Conservation (phyloP, 2,329 filamentous ascomycete genomes). For the Colletotrichum spaethianum region DNA sequence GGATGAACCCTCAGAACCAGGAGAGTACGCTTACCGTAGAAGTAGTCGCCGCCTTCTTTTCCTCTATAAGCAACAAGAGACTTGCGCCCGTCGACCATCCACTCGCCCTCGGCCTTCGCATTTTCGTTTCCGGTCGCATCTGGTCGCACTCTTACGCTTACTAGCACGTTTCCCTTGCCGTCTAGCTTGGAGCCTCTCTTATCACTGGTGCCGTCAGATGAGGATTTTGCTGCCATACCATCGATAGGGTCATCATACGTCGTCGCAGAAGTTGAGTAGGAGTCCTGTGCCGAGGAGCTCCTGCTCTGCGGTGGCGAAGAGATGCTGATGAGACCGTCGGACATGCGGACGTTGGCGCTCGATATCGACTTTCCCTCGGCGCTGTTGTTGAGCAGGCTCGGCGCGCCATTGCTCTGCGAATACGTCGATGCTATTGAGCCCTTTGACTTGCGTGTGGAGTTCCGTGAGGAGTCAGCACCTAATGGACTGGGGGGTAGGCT, state of each 20-base stretch:
- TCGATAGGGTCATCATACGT: constrained; percentile 87
- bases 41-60: constrained; percentile 92
- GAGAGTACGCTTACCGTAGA: constrained; percentile 76
- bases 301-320: constrained; percentile 90
- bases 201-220: constrained; percentile 49
- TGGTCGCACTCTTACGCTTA: constrained; percentile 93
- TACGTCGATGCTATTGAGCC: constrained; percentile 69
- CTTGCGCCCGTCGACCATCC: constrained; percentile 90
- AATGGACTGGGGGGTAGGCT: constrained; percentile 76
- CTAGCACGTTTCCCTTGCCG: constrained; percentile 92
- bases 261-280: constrained; percentile 90
- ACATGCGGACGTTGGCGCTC: constrained; percentile 74
- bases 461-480: constrained; percentile 64
- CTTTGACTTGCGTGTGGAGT: constrained; percentile 65
- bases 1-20: constrained; percentile 10
- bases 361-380: constrained; percentile 83
- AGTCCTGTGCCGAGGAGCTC: constrained; percentile 92
- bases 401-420: constrained; percentile 63
- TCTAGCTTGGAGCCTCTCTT: constrained; percentile 73
- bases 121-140: constrained; percentile 77
- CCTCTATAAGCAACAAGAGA: constrained; percentile 87
- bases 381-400: constrained; percentile 84
- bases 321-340: constrained; percentile 82
- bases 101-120: constrained; percentile 80
- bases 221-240: constrained; percentile 52